phyloP scores from a whole-genome alignment of 1,284 basidiomycete species.

The Apiotrichum montevideense region DNA sequence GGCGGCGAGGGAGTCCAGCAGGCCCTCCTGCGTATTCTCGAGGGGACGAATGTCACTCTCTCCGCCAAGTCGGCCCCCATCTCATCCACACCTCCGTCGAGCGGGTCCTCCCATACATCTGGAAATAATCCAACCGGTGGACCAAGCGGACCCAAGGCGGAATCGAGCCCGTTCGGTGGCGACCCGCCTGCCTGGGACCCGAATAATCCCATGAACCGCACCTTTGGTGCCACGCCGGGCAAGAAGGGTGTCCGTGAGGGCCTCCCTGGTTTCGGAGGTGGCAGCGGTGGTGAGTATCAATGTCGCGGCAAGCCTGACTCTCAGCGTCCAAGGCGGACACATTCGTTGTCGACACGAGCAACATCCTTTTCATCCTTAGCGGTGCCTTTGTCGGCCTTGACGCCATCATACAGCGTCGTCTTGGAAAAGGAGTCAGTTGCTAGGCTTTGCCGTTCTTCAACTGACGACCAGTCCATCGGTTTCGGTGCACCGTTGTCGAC shows the following conservation, averaged over 20 bases:
- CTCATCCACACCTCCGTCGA: conserved; percentile 44
- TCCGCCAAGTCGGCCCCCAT: conserved; percentile 53
- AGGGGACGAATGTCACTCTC: conserved; percentile 77
- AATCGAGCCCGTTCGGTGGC: conserved; percentile 15
- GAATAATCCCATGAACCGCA: conserved; percentile 37
- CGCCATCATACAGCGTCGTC: conserved; percentile 65
- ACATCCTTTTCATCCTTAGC: conserved; percentile 82
- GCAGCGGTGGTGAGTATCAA: conserved; percentile 23
- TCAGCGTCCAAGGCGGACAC: conserved; percentile 38
- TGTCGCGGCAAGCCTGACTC: not conserved
- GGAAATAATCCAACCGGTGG: not conserved
- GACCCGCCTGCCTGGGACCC: conserved; percentile 38
- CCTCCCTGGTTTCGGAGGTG: conserved; percentile 36
- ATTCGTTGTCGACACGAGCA: conserved; percentile 53
- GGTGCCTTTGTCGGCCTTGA: conserved; percentile 93
- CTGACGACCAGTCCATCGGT: conserved; percentile 64
- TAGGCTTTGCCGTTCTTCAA: not conserved
- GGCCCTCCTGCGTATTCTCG: conserved; percentile 81
- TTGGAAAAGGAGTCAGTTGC: conserved; percentile 69
- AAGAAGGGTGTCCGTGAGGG: conserved; percentile 44
- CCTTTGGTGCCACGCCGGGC: conserved; percentile 22
- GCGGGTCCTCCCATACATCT: conserved; percentile 16
- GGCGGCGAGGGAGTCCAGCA: conserved; percentile 96
- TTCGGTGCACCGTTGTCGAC: conserved; percentile 65
- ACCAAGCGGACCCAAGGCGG: conserved; percentile 19